Conservation (phyloP, 257 asterid species). For the Solanum appendiculatum region DNA sequence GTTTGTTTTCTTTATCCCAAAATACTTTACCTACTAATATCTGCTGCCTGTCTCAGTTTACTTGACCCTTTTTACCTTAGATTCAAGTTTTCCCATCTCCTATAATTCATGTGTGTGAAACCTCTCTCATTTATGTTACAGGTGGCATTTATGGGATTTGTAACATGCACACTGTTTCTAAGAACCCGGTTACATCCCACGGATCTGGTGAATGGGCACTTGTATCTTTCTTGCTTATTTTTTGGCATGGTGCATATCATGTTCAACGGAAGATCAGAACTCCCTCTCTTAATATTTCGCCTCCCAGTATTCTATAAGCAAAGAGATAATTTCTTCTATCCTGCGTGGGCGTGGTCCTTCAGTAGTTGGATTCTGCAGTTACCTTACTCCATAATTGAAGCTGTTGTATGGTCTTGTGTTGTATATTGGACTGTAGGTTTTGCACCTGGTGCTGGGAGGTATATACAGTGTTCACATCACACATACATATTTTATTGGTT, state of each 20-base stretch:
- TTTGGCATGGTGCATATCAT: conserved; percentile 76
- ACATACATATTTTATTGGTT: background rate
- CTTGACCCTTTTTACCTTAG: background rate
- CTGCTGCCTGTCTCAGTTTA: background rate
- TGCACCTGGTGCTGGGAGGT: conserved; percentile 77
- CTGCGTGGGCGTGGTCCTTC: conserved; percentile 85
- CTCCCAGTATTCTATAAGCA: conserved; percentile 95
- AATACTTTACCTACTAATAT: background rate
- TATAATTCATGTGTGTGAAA: background rate
- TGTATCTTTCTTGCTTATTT: conserved; percentile 63
- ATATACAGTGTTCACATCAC: background rate
- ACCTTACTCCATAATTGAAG: conserved; percentile 77
- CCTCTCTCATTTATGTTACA: conserved; percentile 12
- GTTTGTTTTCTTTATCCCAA: background rate
- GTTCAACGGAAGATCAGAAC: conserved; percentile 85
- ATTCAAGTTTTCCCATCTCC: background rate
- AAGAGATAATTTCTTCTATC: conserved; percentile 79
- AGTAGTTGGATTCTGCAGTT: conserved; percentile 64
- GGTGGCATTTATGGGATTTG: conserved; percentile 78
- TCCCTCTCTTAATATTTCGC: conserved; percentile 68
- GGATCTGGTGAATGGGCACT: conserved; percentile 46
- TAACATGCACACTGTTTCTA: conserved; percentile 70
- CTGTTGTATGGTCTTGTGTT: conserved; percentile 65
- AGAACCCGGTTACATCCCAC: conserved; percentile 65
- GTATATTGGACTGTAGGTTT: conserved; percentile 76